Evolutionary conservation across 306 rosid species (phyloP).

Genomic region (Canavalia gladiata): DNA sequence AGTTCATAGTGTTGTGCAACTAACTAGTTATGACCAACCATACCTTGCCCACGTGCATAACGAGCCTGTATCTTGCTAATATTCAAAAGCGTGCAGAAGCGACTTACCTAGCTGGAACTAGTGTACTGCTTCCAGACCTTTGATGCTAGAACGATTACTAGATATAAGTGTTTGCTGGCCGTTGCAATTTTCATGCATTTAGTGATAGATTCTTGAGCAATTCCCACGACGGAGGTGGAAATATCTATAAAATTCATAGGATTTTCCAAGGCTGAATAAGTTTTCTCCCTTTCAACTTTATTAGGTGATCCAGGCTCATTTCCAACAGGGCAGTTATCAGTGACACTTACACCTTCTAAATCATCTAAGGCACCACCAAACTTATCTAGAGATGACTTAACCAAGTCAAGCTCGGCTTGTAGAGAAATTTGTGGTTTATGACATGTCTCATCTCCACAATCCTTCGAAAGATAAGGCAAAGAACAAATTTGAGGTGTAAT

Average conservation of each 20-base stretch:
- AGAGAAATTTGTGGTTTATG: conserved; percentile 53
- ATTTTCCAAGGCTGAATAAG: conserved; percentile 42
- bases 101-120: no score
- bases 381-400: conserved; percentile 51
- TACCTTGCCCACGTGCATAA: conserved; percentile 54
- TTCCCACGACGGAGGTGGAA: conserved; percentile 37
- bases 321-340: conserved; percentile 51
- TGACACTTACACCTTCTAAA: conserved; percentile 59
- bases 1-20: conserved; percentile 75
- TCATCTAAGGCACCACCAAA: conserved; percentile 52
- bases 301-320: conserved; percentile 53
- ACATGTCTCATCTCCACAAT: conserved; percentile 52
- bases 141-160: no score
- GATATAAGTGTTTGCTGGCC: no score
- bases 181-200: not conserved
- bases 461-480: conserved; percentile 57
- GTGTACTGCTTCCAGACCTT: no score
- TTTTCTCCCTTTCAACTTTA: conserved; percentile 54
- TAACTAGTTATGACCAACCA: conserved; percentile 69
- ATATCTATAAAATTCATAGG: conserved; percentile 25
- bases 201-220: conserved; percentile 43
- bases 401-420: conserved; percentile 47
- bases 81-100: no score
- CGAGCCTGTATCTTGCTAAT: not conserved
- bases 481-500: conserved; percentile 63